Conservation (phyloP, 306 rosid species). For the Corylus avellana region DNA sequence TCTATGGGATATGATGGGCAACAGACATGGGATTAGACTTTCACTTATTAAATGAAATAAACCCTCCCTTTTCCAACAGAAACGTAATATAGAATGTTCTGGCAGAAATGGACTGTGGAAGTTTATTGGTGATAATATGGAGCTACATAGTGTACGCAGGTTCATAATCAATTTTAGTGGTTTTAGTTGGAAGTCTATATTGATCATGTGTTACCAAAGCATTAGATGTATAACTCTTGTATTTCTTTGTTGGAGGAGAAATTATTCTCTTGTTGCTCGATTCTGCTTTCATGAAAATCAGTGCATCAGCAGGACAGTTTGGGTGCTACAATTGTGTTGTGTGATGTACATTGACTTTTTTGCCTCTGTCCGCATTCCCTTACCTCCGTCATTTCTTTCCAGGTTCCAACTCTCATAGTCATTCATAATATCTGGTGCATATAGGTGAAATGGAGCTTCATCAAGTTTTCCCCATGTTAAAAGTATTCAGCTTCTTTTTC, state of each 20-base stretch:
- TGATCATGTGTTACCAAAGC: not conserved
- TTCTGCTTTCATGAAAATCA: not conserved
- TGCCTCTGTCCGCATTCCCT: too few relatives aligned
- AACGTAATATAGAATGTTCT: too few relatives aligned
- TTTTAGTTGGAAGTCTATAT: not conserved
- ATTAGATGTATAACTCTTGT: too few relatives aligned
- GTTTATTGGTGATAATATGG: too few relatives aligned
- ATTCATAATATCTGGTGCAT: not conserved
- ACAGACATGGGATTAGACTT: not conserved
- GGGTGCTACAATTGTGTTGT: not conserved
- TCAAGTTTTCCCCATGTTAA: not conserved
- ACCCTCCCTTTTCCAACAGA: too few relatives aligned
- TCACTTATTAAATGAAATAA: not conserved
- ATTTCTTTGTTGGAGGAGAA: not conserved
- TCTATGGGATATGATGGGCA: not conserved
- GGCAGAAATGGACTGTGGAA: too few relatives aligned
- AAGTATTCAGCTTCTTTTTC: not conserved
- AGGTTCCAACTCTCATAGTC: not conserved
- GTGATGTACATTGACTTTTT: too few relatives aligned
- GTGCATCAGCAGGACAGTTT: not conserved
- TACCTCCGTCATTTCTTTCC: too few relatives aligned
- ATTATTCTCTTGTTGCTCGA: not conserved
- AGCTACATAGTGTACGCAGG: not conserved
- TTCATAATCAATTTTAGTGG: not conserved
- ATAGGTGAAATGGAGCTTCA: not conserved